Evolutionary conservation across 2,329 filamentous ascomycete genomes (phyloP), one percentile per base, ranked within the genome.

Genomic region (Hymenoscyphus occultus): DNA sequence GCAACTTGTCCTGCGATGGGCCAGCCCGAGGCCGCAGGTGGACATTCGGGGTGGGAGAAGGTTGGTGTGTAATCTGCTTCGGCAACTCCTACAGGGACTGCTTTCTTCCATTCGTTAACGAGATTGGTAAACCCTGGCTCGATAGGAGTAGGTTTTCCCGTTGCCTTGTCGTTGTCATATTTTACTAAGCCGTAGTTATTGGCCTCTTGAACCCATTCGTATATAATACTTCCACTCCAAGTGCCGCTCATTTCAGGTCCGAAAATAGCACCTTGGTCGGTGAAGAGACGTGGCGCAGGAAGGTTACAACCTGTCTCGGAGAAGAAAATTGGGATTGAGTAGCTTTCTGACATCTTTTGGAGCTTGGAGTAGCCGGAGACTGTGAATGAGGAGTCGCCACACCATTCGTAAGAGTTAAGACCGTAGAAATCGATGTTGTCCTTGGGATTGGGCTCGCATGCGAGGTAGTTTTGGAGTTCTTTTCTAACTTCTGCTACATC

Each of bases 121-220:
- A 96, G 83, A 75, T 94, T 95, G 71, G 80, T 75, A 75, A 93
- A 96, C 74, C 96, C 92, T 0, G 92, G 91, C 5, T 80, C 80
- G 31, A 92, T 80, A 0, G 92, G 90, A 0, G 82, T 90, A 0
- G 92, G 92, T 22, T 83, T 84, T 1, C 82, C 81, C n/a, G 76
- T 78, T 81, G 59, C 81, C 77, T 14, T 82, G 78, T 2, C 89
- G 71, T 80, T 80, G 88, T 82, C 90, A 74, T 96, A 96, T 22
- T 83, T 87, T 70, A 96, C 84, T 42, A 96, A 80, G 45, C 92
- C 92, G 76, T 96, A 96, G 72, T 91, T 78, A 77, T 96, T 96
- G 59, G 83, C 80, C 77, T 96, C 92, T 75, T 94, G 80, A 67
- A 96, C 91, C 92, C 92, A 96, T 76, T 96, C 92, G 78, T 96